Conservation (phyloP, 306 rosid species). For the Begonia fuchsioides region DNA sequence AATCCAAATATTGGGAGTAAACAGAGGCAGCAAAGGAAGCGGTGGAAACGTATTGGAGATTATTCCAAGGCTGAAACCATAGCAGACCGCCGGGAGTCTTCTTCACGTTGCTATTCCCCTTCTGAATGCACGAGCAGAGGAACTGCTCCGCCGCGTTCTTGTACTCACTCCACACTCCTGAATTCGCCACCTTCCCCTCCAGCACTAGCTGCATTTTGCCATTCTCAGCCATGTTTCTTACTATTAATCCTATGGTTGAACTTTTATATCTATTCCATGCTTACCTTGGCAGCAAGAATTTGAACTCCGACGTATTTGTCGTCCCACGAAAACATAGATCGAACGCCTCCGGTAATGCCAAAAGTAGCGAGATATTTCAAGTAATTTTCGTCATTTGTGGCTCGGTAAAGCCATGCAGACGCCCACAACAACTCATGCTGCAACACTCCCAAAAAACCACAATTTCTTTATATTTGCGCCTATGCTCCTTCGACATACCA, state of each 20-base stretch:
- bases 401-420: constrained; percentile 53
- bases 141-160: constrained; percentile 35
- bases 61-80: constrained; percentile 35
- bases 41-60: constrained; percentile 37
- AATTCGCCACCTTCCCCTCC: constrained; percentile 15
- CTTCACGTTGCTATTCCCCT: constrained; percentile 12
- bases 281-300: constrained; percentile 35
- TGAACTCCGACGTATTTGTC: constrained; percentile 45
- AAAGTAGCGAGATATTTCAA: constrained; percentile 15
- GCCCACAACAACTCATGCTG: constrained; percentile 62
- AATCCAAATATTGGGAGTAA: constrained; percentile 22
- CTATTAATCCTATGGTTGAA: too few relatives aligned
- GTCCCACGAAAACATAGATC: constrained; percentile 46
- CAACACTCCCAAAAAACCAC: not conserved
- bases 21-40: constrained; percentile 27
- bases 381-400: constrained; percentile 18
- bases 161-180: constrained; percentile 28
- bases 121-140: constrained; percentile 38
- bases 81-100: constrained; percentile 34
- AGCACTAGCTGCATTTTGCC: constrained; percentile 27
- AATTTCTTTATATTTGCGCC: too few relatives aligned
- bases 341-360: constrained; percentile 17
- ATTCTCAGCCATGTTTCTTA: too few relatives aligned
- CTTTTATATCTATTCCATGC: not conserved
- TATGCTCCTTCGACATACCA: too few relatives aligned